Base-by-base conservation (phyloP, 2,329 filamentous ascomycete genomes). In the Berkeleyomyces rouxiae region DNA sequence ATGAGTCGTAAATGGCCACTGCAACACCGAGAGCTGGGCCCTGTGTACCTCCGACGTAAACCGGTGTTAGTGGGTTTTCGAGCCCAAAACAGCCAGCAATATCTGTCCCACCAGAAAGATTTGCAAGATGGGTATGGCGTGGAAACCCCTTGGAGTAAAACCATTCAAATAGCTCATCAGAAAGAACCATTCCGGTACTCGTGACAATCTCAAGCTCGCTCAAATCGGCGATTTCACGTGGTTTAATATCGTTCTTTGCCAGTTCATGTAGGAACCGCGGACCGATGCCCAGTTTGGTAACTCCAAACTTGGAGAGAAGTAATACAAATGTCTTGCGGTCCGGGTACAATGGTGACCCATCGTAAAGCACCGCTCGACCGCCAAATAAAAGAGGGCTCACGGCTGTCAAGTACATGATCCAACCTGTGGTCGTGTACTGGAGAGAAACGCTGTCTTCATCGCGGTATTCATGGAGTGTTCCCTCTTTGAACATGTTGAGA, bases 391-490 rank as follows among this genome's bases (percentile, higher is more conserved):
- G 75, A 3, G 77, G 75, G 23, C 78, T 76, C 0, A 88, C 75
- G 44, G 79, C 80, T 2, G 77, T 74, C 7, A 90, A 75, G 70
- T 92, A 93, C 89, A 95, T 95, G 73, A 95, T 93, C 89, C 89
- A 95, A 0, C 87, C 86, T 0, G 86, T 90, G 0, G 83, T 86
- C 0, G 83, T 82, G 69, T 79, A 82, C 70, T 83, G 79, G 63
- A 83, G 67, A 0, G 72, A 69, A 1, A 81, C 75, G 51, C 72
- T 74, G n/a, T 72, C 69, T 0, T 74, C 67, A 0, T 66, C 69
- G 3, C 73, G 63, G 37, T 75, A 73, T 58, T 79, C 75, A 68
- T 82, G 79, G 36, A 82, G 70, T 2, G 70, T 72, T 0, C 74
- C 76, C 70, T 95, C 89, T 69, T 91, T 82, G 65, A 67, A 69